Percentiles rank a stretch among this genome's conserved stretches.
phyloP scores from a whole-genome alignment of 2,329 filamentous ascomycete species.

The Scedosporium apiospermum region DNA sequence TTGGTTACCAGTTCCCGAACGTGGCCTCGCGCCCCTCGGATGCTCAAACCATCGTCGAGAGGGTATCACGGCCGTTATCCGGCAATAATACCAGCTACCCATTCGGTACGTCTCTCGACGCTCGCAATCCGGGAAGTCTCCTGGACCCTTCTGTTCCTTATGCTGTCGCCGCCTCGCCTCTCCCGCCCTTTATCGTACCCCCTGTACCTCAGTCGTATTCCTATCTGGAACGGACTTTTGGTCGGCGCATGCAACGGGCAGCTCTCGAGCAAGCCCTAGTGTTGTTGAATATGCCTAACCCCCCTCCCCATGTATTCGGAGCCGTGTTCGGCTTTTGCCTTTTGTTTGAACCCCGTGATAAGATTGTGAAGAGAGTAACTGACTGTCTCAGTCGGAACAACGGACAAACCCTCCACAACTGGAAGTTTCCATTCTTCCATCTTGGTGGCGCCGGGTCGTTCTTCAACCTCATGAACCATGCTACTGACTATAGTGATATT shows the following conservation, averaged over 20 bases:
- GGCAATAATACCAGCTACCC: constrained; percentile 48
- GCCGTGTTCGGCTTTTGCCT: constrained; percentile 62
- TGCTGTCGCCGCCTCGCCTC: constrained; percentile 9
- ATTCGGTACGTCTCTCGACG: constrained; percentile 22
- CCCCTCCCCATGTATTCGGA: constrained; percentile 37
- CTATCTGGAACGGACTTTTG: constrained; percentile 57
- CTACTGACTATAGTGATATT: background rate
- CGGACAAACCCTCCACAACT: constrained; percentile 43
- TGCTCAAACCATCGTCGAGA: background rate
- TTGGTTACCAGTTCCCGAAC: background rate
- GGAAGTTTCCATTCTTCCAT: constrained; percentile 51
- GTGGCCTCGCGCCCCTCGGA: background rate
- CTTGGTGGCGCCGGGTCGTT: constrained; percentile 62
- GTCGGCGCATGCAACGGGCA: constrained; percentile 58
- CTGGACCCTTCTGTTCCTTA: background rate
- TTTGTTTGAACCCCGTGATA: constrained; percentile 43
- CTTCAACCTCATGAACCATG: constrained; percentile 27
- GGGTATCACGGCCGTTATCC: background rate
- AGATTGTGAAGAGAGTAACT: constrained; percentile 33
- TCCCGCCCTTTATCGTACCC: constrained; percentile 24
- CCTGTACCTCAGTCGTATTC: constrained; percentile 45
- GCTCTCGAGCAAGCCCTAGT: constrained; percentile 53
- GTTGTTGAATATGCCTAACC: constrained; percentile 41
- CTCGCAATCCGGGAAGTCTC: constrained; percentile 10
- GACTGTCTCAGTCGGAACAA: constrained; percentile 20